phyloP scores from a whole-genome alignment of 352 stramenopile genomes.

The Thalassiosira gravida region DNA sequence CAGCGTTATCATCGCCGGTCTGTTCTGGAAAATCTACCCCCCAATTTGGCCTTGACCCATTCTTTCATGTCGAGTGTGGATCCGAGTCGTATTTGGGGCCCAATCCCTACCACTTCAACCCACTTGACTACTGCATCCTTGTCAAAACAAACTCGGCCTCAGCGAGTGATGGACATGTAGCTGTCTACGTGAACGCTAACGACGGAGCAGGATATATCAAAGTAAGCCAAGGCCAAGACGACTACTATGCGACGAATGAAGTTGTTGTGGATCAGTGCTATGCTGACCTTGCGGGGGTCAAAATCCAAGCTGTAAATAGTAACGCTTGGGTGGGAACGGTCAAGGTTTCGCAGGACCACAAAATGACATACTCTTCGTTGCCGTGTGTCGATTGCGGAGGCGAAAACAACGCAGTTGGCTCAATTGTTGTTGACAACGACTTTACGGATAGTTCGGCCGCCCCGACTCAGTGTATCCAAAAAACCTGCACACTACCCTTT shows the following conservation, averaged over 20 bases:
- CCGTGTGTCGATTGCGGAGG: neutral
- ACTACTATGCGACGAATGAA: neutral
- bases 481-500: no score
- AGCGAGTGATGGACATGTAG: neutral
- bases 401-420: no score
- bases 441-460: no score
- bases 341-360: neutral
- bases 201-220: neutral
- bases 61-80: conserved; percentile 29
- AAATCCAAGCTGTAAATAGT: neutral
- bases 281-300: neutral
- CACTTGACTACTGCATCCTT: no score
- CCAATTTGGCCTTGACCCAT: neutral
- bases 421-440: no score
- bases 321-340: neutral
- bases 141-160: no score
- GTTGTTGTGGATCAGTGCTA: conserved; percentile 1
- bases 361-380: neutral
- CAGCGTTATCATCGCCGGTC: neutral
- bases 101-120: conserved; percentile 29
- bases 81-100: conserved; percentile 17
- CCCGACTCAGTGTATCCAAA: no score
- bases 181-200: neutral
- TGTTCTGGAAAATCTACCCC: conserved; percentile 16
- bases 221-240: neutral